Evolutionary conservation across 2,329 filamentous ascomycete genomes (phyloP).

Genomic region (Fusarium liriodendri): DNA sequence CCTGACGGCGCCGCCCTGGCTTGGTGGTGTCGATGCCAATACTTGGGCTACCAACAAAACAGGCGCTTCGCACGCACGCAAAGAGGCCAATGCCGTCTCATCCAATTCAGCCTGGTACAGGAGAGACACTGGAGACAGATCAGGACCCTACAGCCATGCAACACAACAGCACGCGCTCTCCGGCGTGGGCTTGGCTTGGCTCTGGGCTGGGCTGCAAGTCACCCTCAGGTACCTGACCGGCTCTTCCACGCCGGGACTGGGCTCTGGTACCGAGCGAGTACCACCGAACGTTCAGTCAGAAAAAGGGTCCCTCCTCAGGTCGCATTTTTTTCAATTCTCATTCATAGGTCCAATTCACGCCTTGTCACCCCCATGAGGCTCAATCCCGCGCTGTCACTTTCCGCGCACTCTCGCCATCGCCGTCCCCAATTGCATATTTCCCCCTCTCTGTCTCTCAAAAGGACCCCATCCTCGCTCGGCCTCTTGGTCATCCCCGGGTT

Average conservation of each 20-base stretch:
- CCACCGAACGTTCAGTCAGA: neutral
- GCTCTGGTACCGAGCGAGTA: neutral
- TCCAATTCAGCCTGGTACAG: conserved; percentile 16
- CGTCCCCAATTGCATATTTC: conserved; percentile 33
- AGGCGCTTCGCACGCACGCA: neutral
- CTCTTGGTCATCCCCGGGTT: conserved; percentile 21
- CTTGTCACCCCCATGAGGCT: conserved; percentile 13
- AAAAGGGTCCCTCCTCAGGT: neutral
- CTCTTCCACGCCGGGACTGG: neutral
- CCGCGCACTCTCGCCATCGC: conserved; percentile 29
- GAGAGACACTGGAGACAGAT: neutral
- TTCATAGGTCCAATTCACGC: conserved; percentile 10
- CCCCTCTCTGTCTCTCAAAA: neutral
- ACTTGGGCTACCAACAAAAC: conserved; percentile 3
- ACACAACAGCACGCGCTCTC: neutral
- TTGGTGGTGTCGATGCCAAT: conserved; percentile 18
- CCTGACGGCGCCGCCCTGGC: conserved; percentile 12
- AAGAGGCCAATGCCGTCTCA: conserved; percentile 4
- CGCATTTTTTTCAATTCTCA: neutral
- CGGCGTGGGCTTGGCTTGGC: neutral
- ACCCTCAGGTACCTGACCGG: conserved; percentile 22
- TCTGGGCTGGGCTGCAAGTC: conserved; percentile 9
- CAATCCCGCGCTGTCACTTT: conserved; percentile 21
- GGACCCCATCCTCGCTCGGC: conserved; percentile 14
- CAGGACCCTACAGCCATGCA: neutral